Evolutionary conservation across 1,284 basidiomycete genomes (phyloP).

Genomic region (Apiotrichum domesticum): DNA sequence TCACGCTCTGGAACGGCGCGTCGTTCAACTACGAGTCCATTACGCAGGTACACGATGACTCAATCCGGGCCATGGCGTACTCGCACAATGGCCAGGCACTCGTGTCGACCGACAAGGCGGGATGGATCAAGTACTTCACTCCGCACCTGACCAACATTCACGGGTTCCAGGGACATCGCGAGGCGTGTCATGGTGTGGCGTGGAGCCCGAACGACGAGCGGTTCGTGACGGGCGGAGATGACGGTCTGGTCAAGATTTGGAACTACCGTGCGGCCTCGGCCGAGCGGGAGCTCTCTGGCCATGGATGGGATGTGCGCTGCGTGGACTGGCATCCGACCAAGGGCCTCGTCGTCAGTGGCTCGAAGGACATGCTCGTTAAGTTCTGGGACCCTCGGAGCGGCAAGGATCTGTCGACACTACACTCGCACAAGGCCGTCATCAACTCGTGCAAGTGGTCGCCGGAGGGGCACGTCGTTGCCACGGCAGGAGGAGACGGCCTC

Average conservation of each 20-base stretch:
- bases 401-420: constrained; percentile 80
- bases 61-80: constrained; percentile 83
- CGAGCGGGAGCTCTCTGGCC: constrained; percentile 76
- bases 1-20: constrained; percentile 96
- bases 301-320: constrained; percentile 98
- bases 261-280: constrained; percentile 84
- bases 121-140: constrained; percentile 97
- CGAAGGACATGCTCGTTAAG: constrained; percentile 96
- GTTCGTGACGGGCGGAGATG: constrained; percentile 92
- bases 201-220: constrained; percentile 87
- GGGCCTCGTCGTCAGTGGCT: constrained; percentile 85
- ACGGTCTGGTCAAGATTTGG: constrained; percentile 91
- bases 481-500: constrained; percentile 87
- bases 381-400: constrained; percentile 97
- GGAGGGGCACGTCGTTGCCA: constrained; percentile 86
- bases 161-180: constrained; percentile 82
- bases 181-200: constrained; percentile 81
- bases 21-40: constrained; percentile 99
- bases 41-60: constrained; percentile 91
- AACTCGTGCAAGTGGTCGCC: constrained; percentile 89
- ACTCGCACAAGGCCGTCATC: constrained; percentile 95
- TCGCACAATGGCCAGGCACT: constrained; percentile 86
- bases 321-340: constrained; percentile 98
- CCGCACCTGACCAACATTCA: constrained; percentile 98
- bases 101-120: constrained; percentile 85